phyloP scores from a whole-genome alignment of 257 asterid species.

The Nyctanthes arbortristis region DNA sequence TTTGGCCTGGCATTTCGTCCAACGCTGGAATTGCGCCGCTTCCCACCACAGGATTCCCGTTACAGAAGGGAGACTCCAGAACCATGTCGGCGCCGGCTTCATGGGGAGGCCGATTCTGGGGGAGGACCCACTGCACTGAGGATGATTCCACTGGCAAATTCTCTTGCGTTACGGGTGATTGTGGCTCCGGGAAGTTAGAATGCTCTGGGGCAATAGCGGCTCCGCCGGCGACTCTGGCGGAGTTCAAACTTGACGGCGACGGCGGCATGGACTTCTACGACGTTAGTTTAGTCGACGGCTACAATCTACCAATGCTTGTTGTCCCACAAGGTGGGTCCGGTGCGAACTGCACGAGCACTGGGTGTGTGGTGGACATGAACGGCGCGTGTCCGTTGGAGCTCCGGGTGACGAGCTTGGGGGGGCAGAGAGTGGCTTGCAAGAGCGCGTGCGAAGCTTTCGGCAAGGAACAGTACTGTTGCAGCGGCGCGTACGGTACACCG shows the following conservation, averaged over 20 bases:
- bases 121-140: constrained; percentile 40
- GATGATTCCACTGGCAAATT: constrained; percentile 46
- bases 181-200: constrained; percentile 47
- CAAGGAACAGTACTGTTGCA: constrained; percentile 42
- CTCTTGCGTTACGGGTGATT: constrained; percentile 49
- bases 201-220: constrained; percentile 40
- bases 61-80: constrained; percentile 39
- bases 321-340: constrained; percentile 55
- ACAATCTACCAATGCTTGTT: constrained; percentile 50
- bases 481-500: constrained; percentile 42
- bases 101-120: constrained; percentile 62
- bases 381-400: constrained; percentile 50
- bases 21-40: constrained; percentile 44
- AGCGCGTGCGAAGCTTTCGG: constrained; percentile 53
- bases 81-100: constrained; percentile 35
- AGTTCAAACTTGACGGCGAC: constrained; percentile 45
- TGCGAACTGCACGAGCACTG: constrained; percentile 34
- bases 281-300: constrained; percentile 54
- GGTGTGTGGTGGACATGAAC: constrained; percentile 45
- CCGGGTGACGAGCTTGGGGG: constrained; percentile 33
- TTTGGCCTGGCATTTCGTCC: constrained; percentile 55
- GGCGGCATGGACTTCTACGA: constrained; percentile 47
- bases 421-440: constrained; percentile 40
- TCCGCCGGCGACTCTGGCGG: constrained; percentile 51
- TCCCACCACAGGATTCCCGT: constrained; percentile 39